Conservation (phyloP, 2,329 filamentous ascomycete genomes). For the Diaporthe nobilis region DNA sequence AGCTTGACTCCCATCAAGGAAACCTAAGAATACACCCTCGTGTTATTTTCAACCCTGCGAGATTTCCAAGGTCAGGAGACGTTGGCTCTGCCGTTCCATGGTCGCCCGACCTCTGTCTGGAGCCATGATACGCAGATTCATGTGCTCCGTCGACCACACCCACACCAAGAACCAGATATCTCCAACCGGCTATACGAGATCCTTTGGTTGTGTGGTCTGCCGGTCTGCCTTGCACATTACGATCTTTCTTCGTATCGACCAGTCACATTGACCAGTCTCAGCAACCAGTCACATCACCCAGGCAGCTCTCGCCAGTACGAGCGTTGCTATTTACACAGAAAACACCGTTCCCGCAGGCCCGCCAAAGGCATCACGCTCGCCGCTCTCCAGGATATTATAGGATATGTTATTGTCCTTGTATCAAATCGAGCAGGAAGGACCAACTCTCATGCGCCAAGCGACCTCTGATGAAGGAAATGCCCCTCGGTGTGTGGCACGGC, state of each 20-base stretch:
- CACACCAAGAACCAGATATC: background rate
- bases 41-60: background rate
- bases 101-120: background rate
- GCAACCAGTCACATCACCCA: background rate
- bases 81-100: background rate
- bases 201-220: background rate
- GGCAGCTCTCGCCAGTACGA: background rate
- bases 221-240: background rate
- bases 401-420: too few relatives aligned
- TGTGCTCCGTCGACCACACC: background rate
- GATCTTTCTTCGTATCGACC: background rate
- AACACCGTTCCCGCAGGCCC: too few relatives aligned
- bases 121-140: background rate
- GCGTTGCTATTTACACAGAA: background rate
- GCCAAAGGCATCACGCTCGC: background rate
- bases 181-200: background rate
- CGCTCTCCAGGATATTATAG: background rate
- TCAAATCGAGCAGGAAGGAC: background rate
- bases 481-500: background rate
- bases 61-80: slow-evolving; percentile 8
- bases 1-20: background rate
- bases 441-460: background rate
- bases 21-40: background rate
- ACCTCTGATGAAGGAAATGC: background rate
- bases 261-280: background rate